Percentiles rank a stretch among this genome's conserved stretches.
Evolutionary conservation across 306 rosid genomes (phyloP).

Genomic region (Malus asiatica): DNA sequence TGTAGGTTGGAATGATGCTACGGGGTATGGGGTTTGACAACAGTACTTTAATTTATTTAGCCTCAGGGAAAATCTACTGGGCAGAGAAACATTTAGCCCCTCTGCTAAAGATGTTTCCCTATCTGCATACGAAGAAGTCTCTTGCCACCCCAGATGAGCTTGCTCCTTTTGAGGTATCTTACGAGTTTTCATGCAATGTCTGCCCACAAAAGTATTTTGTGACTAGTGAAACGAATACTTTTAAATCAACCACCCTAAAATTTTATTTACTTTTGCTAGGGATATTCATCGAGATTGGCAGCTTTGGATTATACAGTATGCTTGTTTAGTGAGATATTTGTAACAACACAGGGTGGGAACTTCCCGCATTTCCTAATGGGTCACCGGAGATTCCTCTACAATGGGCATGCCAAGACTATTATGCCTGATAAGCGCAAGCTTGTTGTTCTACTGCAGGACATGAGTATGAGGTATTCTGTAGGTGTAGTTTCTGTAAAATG

Average conservation of each 20-base stretch:
- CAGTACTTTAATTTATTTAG: slow-evolving; percentile 74
- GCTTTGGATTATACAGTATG: slow-evolving; percentile 84
- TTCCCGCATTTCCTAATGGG: slow-evolving; percentile 98
- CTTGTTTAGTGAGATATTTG: slow-evolving; percentile 87
- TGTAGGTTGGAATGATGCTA: slow-evolving; percentile 89
- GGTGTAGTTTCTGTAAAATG: background rate
- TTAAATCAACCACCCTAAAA: background rate
- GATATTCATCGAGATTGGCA: slow-evolving; percentile 89
- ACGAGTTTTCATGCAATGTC: background rate
- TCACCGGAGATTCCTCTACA: slow-evolving; percentile 71
- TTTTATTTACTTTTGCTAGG: slow-evolving; percentile 30
- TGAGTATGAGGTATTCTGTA: slow-evolving; percentile 43
- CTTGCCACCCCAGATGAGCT: slow-evolving; percentile 82
- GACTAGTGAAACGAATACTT: background rate
- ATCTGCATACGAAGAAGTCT: slow-evolving; percentile 79
- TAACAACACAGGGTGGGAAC: slow-evolving; percentile 99
- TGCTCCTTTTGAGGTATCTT: slow-evolving; percentile 65
- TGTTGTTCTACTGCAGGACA: slow-evolving; percentile 58
- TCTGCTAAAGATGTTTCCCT: slow-evolving; percentile 70
- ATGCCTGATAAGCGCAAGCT: slow-evolving; percentile 93
- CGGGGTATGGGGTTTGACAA: slow-evolving; percentile 92
- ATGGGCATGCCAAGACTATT: slow-evolving; percentile 86
- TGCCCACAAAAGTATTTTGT: background rate
- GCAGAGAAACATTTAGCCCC: slow-evolving; percentile 77
- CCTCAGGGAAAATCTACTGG: slow-evolving; percentile 78